Evolutionary conservation across 2,329 filamentous ascomycete species (phyloP).

Genomic region (Akanthomyces uredinophilus): DNA sequence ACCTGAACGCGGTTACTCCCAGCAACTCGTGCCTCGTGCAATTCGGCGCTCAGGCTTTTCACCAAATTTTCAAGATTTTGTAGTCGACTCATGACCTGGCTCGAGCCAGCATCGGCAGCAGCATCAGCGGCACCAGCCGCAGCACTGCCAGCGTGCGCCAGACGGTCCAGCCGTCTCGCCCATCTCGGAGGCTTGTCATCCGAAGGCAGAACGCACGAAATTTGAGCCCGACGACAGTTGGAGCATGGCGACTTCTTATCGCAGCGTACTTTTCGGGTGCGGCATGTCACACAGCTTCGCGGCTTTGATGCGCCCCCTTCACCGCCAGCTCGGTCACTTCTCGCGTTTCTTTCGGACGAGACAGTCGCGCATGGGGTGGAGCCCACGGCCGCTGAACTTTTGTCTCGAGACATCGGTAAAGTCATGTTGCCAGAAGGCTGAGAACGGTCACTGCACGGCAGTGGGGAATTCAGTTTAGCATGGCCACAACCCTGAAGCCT

Average conservation of each 20-base stretch:
- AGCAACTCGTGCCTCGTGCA: constrained; percentile 35
- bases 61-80: constrained; percentile 46
- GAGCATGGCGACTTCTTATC: constrained; percentile 52
- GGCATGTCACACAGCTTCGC: constrained; percentile 47
- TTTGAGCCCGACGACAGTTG: constrained; percentile 49
- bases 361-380: neutral
- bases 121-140: constrained; percentile 26
- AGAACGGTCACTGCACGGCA: neutral
- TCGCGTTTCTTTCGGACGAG: constrained; percentile 20
- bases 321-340: neutral
- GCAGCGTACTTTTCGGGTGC: constrained; percentile 52
- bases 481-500: neutral
- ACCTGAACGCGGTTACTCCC: constrained; percentile 18
- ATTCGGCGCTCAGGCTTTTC: constrained; percentile 42
- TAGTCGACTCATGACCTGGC: constrained; percentile 44
- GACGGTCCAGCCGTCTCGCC: constrained; percentile 45
- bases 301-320: constrained; percentile 24
- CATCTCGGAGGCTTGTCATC: constrained; percentile 47
- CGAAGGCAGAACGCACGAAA: constrained; percentile 47
- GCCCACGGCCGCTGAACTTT: neutral
- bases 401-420: neutral
- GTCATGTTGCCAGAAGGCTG: neutral
- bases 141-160: constrained; percentile 30
- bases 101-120: constrained; percentile 24
- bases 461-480: neutral